These are phyloP conservation scores for Pseudisothecium myosuroides DNA, from an alignment of 225 moss, liverwort and hornwort species.

Conservation along the genomic window DNA sequence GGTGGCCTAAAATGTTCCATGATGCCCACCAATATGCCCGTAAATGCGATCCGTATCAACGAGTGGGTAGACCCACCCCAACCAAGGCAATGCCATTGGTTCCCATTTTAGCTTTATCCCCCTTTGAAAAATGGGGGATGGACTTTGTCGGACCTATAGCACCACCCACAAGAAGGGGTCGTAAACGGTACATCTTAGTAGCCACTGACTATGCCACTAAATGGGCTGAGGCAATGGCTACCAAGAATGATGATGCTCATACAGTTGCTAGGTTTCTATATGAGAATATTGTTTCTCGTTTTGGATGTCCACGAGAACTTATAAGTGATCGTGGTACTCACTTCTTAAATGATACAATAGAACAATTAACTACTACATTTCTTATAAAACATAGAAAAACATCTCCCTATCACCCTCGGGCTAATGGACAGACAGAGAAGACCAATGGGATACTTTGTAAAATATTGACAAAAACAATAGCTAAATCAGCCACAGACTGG, in stretches of 20 bases:
- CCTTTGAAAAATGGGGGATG: neutral
- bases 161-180: neutral
- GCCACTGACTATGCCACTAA: neutral
- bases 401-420: accelerated
- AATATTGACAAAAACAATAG: too few relatives aligned
- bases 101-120: neutral
- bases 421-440: too few relatives aligned
- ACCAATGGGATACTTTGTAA: too few relatives aligned
- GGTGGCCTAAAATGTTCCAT: too few relatives aligned
- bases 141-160: too few relatives aligned
- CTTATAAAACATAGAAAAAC: neutral
- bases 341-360: neutral
- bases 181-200: neutral
- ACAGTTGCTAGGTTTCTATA: too few relatives aligned
- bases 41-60: too few relatives aligned
- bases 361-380: neutral
- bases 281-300: neutral
- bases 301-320: neutral
- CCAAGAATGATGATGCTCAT: neutral
- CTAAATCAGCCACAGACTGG: too few relatives aligned
- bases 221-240: accelerated
- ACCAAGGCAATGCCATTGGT: too few relatives aligned
- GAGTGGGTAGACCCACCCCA: too few relatives aligned
- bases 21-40: too few relatives aligned
- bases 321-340: neutral